Percentiles rank a stretch among this genome's conserved stretches.
Evolutionary conservation across 345 rosid species (phyloP).

Genomic region (Tarenaya hassleriana): DNA sequence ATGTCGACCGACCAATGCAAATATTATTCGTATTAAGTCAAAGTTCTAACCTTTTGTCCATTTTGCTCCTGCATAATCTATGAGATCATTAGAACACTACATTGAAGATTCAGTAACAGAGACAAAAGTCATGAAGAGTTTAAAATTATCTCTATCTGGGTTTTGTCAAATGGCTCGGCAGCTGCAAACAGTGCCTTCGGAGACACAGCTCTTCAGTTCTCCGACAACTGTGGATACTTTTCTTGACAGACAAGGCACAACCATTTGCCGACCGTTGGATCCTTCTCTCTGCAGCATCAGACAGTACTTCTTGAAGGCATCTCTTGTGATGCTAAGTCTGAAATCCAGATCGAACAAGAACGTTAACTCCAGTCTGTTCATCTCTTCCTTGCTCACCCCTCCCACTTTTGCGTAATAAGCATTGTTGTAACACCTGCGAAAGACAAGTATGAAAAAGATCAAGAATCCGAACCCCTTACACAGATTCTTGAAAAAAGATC

Average conservation of each 20-base stretch:
- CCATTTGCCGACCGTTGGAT: background rate
- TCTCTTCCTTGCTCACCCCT: constrained; percentile 39
- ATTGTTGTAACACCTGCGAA: constrained; percentile 34
- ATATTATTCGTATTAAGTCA: too few species aligned
- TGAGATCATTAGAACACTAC: too few species aligned
- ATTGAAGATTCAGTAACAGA: too few species aligned
- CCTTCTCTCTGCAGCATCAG: constrained; percentile 26
- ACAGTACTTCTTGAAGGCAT: constrained; percentile 32
- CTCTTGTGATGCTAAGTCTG: constrained; percentile 30
- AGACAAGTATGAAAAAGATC: too few species aligned
- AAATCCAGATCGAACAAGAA: constrained; percentile 38
- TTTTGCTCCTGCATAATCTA: too few species aligned
- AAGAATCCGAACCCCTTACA: background rate
- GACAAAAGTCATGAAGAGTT: too few species aligned
- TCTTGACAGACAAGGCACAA: constrained; percentile 16
- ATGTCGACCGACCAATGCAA: too few species aligned
- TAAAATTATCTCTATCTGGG: too few species aligned
- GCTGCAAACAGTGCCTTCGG: constrained; percentile 11
- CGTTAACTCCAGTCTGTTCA: constrained; percentile 36
- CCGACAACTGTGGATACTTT: constrained; percentile 22
- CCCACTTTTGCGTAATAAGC: constrained; percentile 41
- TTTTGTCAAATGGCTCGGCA: constrained; percentile 24
- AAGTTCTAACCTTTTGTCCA: too few species aligned
- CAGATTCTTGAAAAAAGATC: too few species aligned
- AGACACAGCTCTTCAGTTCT: background rate